Conservation (phyloP, 2,329 filamentous ascomycete species). For the Colletotrichum lindemuthianum region DNA sequence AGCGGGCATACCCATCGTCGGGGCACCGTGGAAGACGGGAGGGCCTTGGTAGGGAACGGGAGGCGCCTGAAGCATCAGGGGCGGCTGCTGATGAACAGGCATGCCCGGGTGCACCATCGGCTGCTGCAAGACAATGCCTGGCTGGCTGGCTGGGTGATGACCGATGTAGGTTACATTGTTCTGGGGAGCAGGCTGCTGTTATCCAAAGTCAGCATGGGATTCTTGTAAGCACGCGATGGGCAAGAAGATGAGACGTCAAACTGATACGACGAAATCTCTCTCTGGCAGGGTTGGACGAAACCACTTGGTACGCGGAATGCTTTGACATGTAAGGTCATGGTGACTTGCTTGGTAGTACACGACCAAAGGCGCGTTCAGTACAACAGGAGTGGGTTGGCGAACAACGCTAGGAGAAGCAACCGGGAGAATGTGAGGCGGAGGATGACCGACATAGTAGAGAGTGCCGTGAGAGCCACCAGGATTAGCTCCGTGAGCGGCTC, state of each 20-base stretch:
- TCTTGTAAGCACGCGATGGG: background rate
- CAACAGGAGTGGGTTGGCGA: conserved; percentile 10
- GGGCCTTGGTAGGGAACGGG: conserved; percentile 21
- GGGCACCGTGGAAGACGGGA: conserved; percentile 21
- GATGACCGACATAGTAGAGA: conserved; percentile 46
- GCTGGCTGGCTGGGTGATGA: conserved; percentile 40
- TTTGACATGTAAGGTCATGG: background rate
- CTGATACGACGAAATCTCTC: background rate
- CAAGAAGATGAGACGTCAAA: background rate
- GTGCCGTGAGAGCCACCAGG: too few relatives aligned
- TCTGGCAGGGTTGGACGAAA: background rate
- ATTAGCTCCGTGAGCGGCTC: too few relatives aligned
- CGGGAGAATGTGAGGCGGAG: conserved; percentile 43
- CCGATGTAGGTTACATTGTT: conserved; percentile 40
- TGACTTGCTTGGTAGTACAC: conserved; percentile 53
- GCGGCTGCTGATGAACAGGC: conserved; percentile 4
- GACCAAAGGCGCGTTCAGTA: conserved; percentile 21
- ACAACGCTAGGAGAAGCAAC: conserved; percentile 15
- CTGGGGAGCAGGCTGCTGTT: conserved; percentile 43
- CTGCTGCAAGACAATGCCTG: conserved; percentile 47
- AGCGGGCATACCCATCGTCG: conserved; percentile 29
- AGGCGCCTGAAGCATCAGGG: conserved; percentile 46
- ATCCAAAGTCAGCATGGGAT: conserved; percentile 34
- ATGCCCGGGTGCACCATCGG: conserved; percentile 42
- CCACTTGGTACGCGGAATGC: conserved; percentile 9